phyloP scores from a whole-genome alignment of 1,284 basidiomycete species.

The Entoloma clypeatum region DNA sequence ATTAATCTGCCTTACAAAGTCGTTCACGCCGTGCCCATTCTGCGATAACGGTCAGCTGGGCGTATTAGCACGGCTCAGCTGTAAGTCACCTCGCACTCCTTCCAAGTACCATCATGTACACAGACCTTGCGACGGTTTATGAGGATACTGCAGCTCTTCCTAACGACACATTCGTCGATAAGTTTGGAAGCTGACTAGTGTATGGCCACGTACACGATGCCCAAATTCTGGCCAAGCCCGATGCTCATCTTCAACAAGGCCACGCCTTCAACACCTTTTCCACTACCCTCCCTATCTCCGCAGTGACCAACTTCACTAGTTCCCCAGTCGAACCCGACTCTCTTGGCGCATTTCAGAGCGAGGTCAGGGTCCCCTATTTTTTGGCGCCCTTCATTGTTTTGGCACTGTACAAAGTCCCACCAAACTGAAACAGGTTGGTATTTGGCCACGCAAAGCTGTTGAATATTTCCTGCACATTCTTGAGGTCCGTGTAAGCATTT shows the following conservation, averaged over 20 bases:
- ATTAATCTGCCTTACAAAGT: conserved; percentile 80
- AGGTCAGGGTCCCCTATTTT: conserved; percentile 66
- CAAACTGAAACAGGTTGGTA: conserved; percentile 51
- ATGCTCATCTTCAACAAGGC: conserved; percentile 60
- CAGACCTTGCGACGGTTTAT: conserved; percentile 71
- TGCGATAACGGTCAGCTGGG: conserved; percentile 29
- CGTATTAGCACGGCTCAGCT: background rate
- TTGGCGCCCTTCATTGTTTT: conserved; percentile 66
- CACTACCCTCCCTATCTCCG: conserved; percentile 53
- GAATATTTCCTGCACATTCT: conserved; percentile 86
- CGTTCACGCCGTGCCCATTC: conserved; percentile 70
- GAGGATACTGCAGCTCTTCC: conserved; percentile 82
- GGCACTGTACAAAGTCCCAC: conserved; percentile 76
- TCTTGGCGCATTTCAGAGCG: conserved; percentile 60
- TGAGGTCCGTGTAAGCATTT: conserved; percentile 73
- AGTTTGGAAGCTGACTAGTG: background rate
- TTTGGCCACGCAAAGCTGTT: conserved; percentile 75
- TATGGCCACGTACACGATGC: conserved; percentile 48
- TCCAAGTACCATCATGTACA: conserved; percentile 77
- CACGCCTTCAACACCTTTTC: conserved; percentile 57
- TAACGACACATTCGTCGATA: conserved; percentile 26
- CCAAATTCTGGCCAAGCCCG: conserved; percentile 40
- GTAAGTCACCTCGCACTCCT: conserved; percentile 73
- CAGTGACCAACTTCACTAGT: conserved; percentile 55
- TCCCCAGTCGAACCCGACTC: conserved; percentile 68